phyloP scores from a whole-genome alignment of 1,139 yeast genomes.

The Pichia norvegensis region DNA sequence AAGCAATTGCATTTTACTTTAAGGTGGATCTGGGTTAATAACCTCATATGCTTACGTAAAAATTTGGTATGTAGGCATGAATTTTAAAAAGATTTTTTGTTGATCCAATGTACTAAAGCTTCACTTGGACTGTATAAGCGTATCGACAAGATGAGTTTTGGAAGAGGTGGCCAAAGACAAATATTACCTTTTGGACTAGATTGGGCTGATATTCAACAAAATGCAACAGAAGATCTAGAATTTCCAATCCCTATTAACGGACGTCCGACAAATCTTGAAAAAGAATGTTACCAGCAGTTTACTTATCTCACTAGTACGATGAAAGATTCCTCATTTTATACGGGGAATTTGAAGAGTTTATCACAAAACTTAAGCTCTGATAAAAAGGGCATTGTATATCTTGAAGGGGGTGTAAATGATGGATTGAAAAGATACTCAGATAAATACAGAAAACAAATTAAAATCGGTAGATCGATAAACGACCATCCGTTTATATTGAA shows the following conservation, averaged over 20 bases:
- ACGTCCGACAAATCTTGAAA: conserved; percentile 47
- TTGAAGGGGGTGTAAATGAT: conserved; percentile 40
- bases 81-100: not conserved
- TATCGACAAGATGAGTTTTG: conserved; percentile 32
- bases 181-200: conserved; percentile 63
- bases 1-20: too few relatives aligned
- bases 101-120: not conserved
- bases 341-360: conserved; percentile 44
- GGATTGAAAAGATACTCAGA: conserved; percentile 73
- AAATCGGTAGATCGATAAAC: conserved; percentile 68
- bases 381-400: conserved; percentile 12
- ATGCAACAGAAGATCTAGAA: conserved; percentile 31
- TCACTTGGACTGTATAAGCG: not conserved
- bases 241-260: conserved; percentile 64
- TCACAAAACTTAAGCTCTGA: conserved; percentile 8
- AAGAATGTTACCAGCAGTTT: conserved; percentile 55
- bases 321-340: conserved; percentile 69
- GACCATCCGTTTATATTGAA: conserved; percentile 73
- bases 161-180: conserved; percentile 31
- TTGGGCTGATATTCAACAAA: conserved; percentile 46
- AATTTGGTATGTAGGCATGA: too few relatives aligned
- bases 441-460: conserved; percentile 61
- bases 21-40: too few relatives aligned
- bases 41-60: too few relatives aligned
- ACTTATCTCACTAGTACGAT: conserved; percentile 50